Base-by-base conservation (phyloP, 257 asterid genomes). In the Fraxinus quadrangulata region DNA sequence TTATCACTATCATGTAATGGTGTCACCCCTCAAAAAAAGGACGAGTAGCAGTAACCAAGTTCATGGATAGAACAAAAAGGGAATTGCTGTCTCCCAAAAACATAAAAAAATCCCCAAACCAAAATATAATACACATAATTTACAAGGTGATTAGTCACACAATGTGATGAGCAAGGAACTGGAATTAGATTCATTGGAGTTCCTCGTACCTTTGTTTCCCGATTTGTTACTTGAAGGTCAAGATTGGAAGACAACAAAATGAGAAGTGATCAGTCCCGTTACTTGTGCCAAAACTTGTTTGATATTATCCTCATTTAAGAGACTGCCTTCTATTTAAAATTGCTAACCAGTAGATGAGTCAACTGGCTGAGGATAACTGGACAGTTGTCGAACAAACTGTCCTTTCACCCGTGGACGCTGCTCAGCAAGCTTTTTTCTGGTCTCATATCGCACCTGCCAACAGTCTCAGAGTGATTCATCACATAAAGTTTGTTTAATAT, bases 331-430 rank as follows among this genome's bases (percentile, higher is more conserved):
- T 12, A 83, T 80, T 39, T 74, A 16, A 59, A 81, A 77, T 68
- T 51, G 78, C 67, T 82, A 81, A 75, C 88, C 74, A 76, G 82
- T 81, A 34, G 82, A 78, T 70, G 84, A 77, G 80, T 85, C 85
- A 49, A 80, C 89, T 0, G 89, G 73, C 68, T 86, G 88, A 71
- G 86, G 68, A 45, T 92, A 92, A 23, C 70, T 72, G 9, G 84
- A 84, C 67, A 74, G 72, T 72, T 90, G 98, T 31, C 99, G 96
- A 80, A 96, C 97, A 82, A 96, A 96, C 82, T 96, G 99, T 19
- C 99, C 99, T 72, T 93, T 96, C 21, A 96, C 92, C 12, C 99
- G 90, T 5, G 99, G 99, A 2, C 99, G 96, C 84, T 92, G 94
- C 90, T 93, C 97, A 6, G 99, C 99, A 72, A 96, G 94, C 82